phyloP scores from a whole-genome alignment of 2,329 filamentous ascomycete genomes.

The Chrysoporthe cubensis region DNA sequence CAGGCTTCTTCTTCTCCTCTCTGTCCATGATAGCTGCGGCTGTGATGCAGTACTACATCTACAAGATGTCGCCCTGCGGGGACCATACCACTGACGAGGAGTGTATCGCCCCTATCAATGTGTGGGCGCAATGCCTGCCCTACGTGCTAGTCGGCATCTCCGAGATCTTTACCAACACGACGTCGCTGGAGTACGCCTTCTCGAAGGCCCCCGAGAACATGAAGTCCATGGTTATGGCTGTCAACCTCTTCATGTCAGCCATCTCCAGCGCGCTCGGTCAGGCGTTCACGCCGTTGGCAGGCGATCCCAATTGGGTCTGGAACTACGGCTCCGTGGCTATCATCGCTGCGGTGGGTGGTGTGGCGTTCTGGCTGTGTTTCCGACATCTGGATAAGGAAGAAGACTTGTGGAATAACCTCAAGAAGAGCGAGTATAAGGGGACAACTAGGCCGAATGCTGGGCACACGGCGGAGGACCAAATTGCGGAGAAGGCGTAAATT shows the following conservation, averaged over 20 bases:
- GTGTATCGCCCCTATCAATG: slow-evolving; percentile 63
- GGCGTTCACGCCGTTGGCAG: slow-evolving; percentile 64
- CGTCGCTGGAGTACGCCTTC: slow-evolving; percentile 75
- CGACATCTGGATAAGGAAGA: slow-evolving; percentile 67
- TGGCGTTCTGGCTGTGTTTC: slow-evolving; percentile 71
- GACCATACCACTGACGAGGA: slow-evolving; percentile 51
- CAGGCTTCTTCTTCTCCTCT: slow-evolving; percentile 69
- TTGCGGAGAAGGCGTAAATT: slow-evolving; percentile 10
- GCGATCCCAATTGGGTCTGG: slow-evolving; percentile 70
- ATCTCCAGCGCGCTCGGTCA: slow-evolving; percentile 73
- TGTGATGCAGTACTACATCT: slow-evolving; percentile 66
- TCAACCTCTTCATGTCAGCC: slow-evolving; percentile 73
- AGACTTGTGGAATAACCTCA: slow-evolving; percentile 68
- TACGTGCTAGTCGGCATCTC: slow-evolving; percentile 56
- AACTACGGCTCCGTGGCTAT: slow-evolving; percentile 70
- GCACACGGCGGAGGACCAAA: slow-evolving; percentile 19
- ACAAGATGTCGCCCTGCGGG: slow-evolving; percentile 62
- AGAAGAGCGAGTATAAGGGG: slow-evolving; percentile 49
- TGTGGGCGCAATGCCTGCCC: slow-evolving; percentile 61
- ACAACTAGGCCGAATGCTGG: slow-evolving; percentile 42
- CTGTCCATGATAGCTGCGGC: slow-evolving; percentile 63
- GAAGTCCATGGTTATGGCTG: slow-evolving; percentile 73
- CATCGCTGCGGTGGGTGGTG: slow-evolving; percentile 64
- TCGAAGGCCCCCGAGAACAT: slow-evolving; percentile 80
- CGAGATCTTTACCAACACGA: slow-evolving; percentile 59